Base-by-base conservation (phyloP, 495 filamentous ascomycete species). In the Barbatosphaeria neglecta region DNA sequence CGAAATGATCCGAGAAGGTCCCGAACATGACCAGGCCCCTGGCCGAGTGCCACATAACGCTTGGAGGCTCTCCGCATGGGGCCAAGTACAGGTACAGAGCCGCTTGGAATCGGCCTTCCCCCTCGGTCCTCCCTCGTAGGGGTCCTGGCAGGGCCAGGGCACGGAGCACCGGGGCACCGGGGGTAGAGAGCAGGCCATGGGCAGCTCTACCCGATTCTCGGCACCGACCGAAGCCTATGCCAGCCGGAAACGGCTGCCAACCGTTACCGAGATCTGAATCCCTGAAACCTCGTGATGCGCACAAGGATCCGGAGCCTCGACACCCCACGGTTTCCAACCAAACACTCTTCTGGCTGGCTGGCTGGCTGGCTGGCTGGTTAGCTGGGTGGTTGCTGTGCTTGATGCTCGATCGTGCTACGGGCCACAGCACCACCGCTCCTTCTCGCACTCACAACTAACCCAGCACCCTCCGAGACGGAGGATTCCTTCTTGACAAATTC, bases 181-280 rank as follows among this genome's bases (percentile, higher is more conserved):
- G 22, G 19, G 38, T 13, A 41, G 38, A 11, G 18, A 10, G 22
- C 6, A 11, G 39, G 38, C 8, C 39, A 41, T 41, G 39, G 20
- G 39, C 39, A 41, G 39, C n/a, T 18, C 39, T 41, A 24, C 39
- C 39, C 39, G 39, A 41, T n/a, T 23, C 22, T 41, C 39, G 39
- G 39, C 39, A 41, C 39, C 39, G 39, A 41, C 39, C 39, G 39
- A 39, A 20, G n/a, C 37, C 37, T 18, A 37, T 39, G 2, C 16
- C 39, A 23, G 20, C 20, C 39, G 24, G 8, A 37, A 18, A 41
- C 39, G 20, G 39, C 22, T 41, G 24, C n/a, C 20, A n/a, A 41
- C 15, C 9, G 39, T 13, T 22, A n/a, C 19, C 31, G 31, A 35
- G 31, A 35, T 35, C 31, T n/a, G 31, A n/a, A 41, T 24, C 19